Conservation (phyloP, 2,329 filamentous ascomycete genomes). For the Aspergillus candidus region DNA sequence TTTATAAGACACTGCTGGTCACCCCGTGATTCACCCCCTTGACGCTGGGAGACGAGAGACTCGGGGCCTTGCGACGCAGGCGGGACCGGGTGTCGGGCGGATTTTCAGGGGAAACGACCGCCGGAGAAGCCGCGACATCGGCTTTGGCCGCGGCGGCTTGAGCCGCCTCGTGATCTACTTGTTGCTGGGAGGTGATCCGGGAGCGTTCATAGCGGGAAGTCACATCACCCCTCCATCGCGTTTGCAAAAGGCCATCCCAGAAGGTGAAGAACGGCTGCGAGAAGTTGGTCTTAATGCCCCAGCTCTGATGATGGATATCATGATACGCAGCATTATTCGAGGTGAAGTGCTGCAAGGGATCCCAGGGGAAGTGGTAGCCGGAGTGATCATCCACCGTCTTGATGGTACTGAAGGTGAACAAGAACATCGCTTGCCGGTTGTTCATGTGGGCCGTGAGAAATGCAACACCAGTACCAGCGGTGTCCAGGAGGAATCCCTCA, state of each 20-base stretch:
- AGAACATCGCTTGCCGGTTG: constrained; percentile 78
- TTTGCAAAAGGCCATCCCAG: constrained; percentile 79
- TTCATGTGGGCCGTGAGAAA: constrained; percentile 80
- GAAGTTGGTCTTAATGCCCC: constrained; percentile 77
- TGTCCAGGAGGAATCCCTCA: constrained; percentile 91
- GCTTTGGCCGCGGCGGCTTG: constrained; percentile 13
- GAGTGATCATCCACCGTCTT: constrained; percentile 99
- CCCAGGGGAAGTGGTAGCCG: constrained; percentile 91
- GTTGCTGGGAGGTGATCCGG: constrained; percentile 51
- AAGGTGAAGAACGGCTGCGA: constrained; percentile 68
- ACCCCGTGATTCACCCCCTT: constrained; percentile 34
- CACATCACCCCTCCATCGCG: constrained; percentile 70
- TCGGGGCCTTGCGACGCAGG: constrained; percentile 32
- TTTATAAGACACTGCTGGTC: constrained; percentile 36
- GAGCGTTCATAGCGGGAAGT: constrained; percentile 54
- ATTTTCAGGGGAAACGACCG: constrained; percentile 22
- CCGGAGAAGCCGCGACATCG: constrained; percentile 19
- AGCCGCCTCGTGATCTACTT: constrained; percentile 45
- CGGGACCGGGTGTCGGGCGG: constrained; percentile 25
- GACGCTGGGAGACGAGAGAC: constrained; percentile 23
- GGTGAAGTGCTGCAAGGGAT: constrained; percentile 84
- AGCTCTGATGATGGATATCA: constrained; percentile 97
- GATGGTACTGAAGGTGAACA: constrained; percentile 82
- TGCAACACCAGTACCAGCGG: constrained; percentile 73
- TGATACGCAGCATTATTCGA: constrained; percentile 96